Percentiles rank a stretch among this genome's conserved stretches.
phyloP scores from a whole-genome alignment of 2,329 filamentous ascomycete species.

The Rachicladosporium sp. region DNA sequence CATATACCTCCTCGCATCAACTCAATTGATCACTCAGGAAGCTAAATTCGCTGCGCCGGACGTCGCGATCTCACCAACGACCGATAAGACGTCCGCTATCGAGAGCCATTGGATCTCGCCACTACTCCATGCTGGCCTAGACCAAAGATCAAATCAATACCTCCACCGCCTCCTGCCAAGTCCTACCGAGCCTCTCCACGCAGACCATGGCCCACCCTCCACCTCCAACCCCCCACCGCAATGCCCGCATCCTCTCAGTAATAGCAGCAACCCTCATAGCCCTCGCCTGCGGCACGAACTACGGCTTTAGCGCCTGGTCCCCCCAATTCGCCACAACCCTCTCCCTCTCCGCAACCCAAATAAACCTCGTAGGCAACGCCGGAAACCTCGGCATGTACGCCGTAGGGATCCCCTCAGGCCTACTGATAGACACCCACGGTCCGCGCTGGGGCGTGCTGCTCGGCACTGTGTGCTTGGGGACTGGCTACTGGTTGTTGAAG shows the following conservation, averaged over 20 bases:
- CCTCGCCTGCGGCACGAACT: constrained; percentile 88
- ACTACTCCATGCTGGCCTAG: too few relatives aligned
- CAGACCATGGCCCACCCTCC: too few relatives aligned
- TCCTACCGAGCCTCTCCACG: too few relatives aligned
- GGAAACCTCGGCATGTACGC: constrained; percentile 93
- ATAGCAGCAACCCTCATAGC: constrained; percentile 74
- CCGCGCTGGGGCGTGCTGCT: constrained; percentile 66
- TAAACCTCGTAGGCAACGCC: constrained; percentile 69
- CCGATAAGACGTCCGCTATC: too few relatives aligned
- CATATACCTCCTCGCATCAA: too few relatives aligned
- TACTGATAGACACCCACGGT: constrained; percentile 73
- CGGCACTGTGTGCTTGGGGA: constrained; percentile 58
- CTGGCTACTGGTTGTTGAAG: constrained; percentile 80
- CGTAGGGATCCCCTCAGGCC: constrained; percentile 75
- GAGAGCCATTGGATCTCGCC: too few relatives aligned
- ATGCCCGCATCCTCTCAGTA: constrained; percentile 60
- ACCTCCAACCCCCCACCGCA: not conserved
- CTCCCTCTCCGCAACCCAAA: constrained; percentile 79
- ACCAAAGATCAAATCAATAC: too few relatives aligned
- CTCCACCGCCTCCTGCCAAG: too few relatives aligned
- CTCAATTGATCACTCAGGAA: too few relatives aligned
- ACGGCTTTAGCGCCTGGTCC: constrained; percentile 96
- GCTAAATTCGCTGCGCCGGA: too few relatives aligned
- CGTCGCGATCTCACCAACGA: too few relatives aligned
- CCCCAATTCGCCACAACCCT: constrained; percentile 85